Evolutionary conservation across 2,329 filamentous ascomycete species (phyloP), one percentile per base, ranked within the genome.

Genomic region (Harringtonia aguacate): DNA sequence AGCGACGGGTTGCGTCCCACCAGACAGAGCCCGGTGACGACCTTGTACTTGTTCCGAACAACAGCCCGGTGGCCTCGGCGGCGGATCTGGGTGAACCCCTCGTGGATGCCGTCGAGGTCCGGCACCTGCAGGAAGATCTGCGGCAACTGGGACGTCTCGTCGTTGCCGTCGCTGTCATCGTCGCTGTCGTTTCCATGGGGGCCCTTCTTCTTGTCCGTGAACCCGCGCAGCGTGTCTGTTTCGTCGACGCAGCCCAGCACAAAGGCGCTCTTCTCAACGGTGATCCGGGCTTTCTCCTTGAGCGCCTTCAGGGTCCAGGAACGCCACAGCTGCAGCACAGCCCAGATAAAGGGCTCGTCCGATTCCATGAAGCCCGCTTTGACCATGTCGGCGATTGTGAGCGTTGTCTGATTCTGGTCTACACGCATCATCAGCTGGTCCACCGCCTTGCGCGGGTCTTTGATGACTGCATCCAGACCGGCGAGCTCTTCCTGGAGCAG

Each of bases 1-100:
- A 98, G 72, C 0, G 90, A 95, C 0, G 92, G 92, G 53, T 98
- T 98, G 22, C 92, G 81, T 1, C 88, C 89, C 1, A 98, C 70
- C 8, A 94, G 68, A 54, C 92, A 97, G 4, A 86, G 56, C 0
- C 88, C 89, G 48, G 79, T 70, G 21, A 95, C 74, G 1, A 90
- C 66, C 41, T 68, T 73, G 53, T 83, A 81, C 24, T 46, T 46
- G 4, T 34, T 22, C 3, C 36, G 39, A 20, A 70, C 66, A 1
- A 5, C 3, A 6, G 63, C 64, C 12, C 15, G 18, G 3, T 29
- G 20, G 10, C 6, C 21, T 20, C 27, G n/a, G n/a, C 33, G 22
- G 21, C 39, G 43, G 2, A 33, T 13, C 14, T 42, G 36, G 28
- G 46, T 41, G 12, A 29, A 69, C 67, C 9, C 72, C 65, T 1